Conservation (phyloP, 257 asterid species). For the Fraxinus americana region DNA sequence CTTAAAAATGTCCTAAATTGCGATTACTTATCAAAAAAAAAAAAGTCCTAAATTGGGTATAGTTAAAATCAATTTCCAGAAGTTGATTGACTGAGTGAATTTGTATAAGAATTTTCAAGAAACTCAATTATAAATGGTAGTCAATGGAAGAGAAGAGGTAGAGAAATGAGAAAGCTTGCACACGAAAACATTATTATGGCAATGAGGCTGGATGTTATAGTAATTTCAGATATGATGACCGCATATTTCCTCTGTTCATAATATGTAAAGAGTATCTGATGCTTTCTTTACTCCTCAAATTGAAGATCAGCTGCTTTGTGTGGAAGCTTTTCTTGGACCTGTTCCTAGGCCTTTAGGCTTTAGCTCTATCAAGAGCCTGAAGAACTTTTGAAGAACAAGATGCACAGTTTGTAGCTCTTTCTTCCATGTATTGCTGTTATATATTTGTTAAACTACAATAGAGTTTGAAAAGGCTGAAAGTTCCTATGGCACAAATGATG, state of each 20-base stretch:
- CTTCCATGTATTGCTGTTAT: background rate
- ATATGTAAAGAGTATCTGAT: background rate
- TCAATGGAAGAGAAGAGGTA: background rate
- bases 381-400: background rate
- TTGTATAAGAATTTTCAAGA: slow-evolving; percentile 12
- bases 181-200: slow-evolving; percentile 17
- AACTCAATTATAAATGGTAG: slow-evolving; percentile 11
- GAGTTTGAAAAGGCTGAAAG: background rate
- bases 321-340: background rate
- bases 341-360: background rate
- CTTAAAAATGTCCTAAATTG: background rate
- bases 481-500: background rate
- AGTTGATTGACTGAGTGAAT: slow-evolving; percentile 15
- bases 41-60: background rate
- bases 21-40: background rate
- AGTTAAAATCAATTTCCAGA: background rate
- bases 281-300: background rate
- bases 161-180: slow-evolving; percentile 11
- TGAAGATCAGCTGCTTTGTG: background rate
- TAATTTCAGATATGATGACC: slow-evolving; percentile 6
- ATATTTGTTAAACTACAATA: background rate
- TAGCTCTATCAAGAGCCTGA: background rate
- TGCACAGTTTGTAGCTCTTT: background rate
- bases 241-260: slow-evolving; percentile 9
- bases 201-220: background rate